Percentiles rank a stretch among this genome's conserved stretches.
phyloP scores from a whole-genome alignment of 805 yeast species.

The Crinitomyces ghanaensis region DNA sequence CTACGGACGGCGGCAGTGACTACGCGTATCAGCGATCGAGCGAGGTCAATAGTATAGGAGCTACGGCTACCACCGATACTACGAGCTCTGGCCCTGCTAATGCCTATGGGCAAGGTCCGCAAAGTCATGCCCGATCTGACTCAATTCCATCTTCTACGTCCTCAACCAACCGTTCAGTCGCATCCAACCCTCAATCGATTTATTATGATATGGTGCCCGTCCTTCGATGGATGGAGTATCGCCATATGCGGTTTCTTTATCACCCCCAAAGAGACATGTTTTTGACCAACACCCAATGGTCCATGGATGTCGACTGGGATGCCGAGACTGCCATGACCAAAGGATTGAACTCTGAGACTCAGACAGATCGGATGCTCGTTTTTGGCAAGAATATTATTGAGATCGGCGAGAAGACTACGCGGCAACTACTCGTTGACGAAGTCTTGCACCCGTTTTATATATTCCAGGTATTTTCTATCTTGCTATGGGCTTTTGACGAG shows the following conservation, averaged over 20 bases:
- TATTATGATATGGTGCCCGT: slow-evolving; percentile 54
- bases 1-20: no score
- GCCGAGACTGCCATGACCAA: slow-evolving; percentile 35
- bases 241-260: slow-evolving; percentile 74
- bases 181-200: no score
- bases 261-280: slow-evolving; percentile 82
- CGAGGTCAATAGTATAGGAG: no score
- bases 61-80: no score
- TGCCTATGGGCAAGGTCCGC: no score
- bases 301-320: slow-evolving; percentile 68
- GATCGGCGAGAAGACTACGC: slow-evolving; percentile 58
- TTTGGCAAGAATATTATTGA: slow-evolving; percentile 72
- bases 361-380: slow-evolving; percentile 56
- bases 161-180: no score
- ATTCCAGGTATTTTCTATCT: slow-evolving; percentile 84
- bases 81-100: no score
- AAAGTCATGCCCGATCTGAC: no score
- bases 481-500: slow-evolving; percentile 85
- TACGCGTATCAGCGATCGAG: no score
- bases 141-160: no score
- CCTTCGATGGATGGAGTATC: slow-evolving; percentile 60
- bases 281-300: slow-evolving; percentile 79
- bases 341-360: slow-evolving; percentile 62
- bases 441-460: slow-evolving; percentile 91
- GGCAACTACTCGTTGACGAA: slow-evolving; percentile 67